Conservation (phyloP, 2,329 filamentous ascomycete genomes). For the Ophiostoma pallidulum region DNA sequence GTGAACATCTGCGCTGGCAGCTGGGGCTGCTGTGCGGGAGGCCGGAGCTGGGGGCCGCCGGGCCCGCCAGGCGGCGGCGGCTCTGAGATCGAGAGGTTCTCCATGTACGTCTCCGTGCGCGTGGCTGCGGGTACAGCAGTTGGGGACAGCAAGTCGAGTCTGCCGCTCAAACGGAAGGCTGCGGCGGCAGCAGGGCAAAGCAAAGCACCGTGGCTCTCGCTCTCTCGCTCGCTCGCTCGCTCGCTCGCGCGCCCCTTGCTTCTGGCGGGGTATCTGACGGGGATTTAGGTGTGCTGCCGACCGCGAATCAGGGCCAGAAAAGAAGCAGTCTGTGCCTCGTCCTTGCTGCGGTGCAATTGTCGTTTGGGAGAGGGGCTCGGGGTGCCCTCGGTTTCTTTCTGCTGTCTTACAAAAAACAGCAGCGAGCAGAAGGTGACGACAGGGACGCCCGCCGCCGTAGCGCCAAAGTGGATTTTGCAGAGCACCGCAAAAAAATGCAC, state of each 20-base stretch:
- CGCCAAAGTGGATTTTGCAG: constrained; percentile 5
- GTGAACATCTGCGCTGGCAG: constrained; percentile 96
- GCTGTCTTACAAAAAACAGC: too few species aligned
- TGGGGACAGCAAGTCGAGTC: too few species aligned
- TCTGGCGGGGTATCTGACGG: too few species aligned
- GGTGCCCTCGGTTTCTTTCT: neutral
- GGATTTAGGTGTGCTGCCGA: too few species aligned
- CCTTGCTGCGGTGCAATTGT: too few species aligned
- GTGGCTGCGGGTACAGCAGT: too few species aligned
- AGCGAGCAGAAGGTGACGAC: constrained; percentile 2
- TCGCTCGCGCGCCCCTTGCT: too few species aligned
- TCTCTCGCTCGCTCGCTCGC: too few species aligned
- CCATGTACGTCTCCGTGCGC: constrained; percentile 20
- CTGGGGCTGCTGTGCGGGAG: constrained; percentile 46
- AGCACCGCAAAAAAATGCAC: constrained; percentile 1
- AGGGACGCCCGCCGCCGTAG: constrained; percentile 1
- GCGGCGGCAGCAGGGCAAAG: too few species aligned
- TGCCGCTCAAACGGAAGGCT: too few species aligned
- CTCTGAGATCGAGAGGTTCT: constrained; percentile 26
- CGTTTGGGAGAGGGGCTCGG: neutral
- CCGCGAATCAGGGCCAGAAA: too few species aligned
- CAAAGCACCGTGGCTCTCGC: too few species aligned
- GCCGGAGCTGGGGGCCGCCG: constrained; percentile 20
- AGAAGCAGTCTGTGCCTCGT: neutral
- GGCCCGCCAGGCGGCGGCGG: constrained; percentile 22